phyloP scores from a whole-genome alignment of 495 filamentous ascomycete species.

The Opeltia flavorubescens region DNA sequence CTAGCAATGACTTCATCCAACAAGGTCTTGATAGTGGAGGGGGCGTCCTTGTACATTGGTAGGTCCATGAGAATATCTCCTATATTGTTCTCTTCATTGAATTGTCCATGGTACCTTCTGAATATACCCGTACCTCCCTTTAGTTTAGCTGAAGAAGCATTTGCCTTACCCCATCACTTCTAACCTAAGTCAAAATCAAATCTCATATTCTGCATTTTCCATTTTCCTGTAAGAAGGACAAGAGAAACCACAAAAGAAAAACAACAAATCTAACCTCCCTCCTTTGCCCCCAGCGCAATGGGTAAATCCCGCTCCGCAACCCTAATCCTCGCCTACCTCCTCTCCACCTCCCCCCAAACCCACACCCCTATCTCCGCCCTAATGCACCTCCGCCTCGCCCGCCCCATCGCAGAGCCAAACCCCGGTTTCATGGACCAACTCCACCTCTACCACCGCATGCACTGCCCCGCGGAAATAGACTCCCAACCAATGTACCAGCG shows the following conservation, averaged over 20 bases:
- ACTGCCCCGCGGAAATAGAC: slow-evolving; percentile 55
- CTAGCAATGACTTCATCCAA: slow-evolving; percentile 69
- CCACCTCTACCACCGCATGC: slow-evolving; percentile 73
- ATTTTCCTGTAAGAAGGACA: no score
- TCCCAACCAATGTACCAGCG: slow-evolving; percentile 63
- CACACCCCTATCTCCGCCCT: slow-evolving; percentile 48
- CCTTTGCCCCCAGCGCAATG: slow-evolving; percentile 59
- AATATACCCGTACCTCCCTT: no score
- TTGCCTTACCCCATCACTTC: no score
- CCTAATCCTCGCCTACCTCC: slow-evolving; percentile 71
- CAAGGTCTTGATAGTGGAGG: slow-evolving; percentile 53
- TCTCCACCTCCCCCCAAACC: slow-evolving; percentile 31
- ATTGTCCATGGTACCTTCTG: no score
- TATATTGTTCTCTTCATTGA: not conserved
- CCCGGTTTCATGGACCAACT: slow-evolving; percentile 79
- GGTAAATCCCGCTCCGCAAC: slow-evolving; percentile 87
- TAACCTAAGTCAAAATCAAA: no score
- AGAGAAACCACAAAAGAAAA: no score
- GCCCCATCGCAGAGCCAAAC: slow-evolving; percentile 74
- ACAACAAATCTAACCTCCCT: not conserved
- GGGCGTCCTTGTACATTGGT: slow-evolving; percentile 65
- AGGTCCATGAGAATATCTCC: slow-evolving; percentile 15
- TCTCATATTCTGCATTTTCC: no score
- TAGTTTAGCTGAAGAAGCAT: no score
- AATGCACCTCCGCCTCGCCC: slow-evolving; percentile 43